Conservation (phyloP, 2,329 filamentous ascomycete species). For the Penicillium psychrosexuale region DNA sequence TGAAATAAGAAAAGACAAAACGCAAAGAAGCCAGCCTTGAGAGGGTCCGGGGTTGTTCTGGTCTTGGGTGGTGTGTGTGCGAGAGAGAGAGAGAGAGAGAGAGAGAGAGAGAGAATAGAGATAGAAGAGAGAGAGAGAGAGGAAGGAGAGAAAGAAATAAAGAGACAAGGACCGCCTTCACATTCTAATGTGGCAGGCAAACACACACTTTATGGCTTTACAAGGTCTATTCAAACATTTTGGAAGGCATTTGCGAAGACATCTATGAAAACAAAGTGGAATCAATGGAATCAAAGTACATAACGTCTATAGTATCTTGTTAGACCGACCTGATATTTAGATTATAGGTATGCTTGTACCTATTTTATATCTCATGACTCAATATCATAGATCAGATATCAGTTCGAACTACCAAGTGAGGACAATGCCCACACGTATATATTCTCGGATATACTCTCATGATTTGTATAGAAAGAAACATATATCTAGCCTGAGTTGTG, state of each 20-base stretch:
- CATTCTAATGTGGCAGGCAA: no score
- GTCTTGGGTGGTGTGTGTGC: neutral
- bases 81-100: neutral
- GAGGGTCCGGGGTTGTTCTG: neutral
- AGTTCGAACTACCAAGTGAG: constrained; percentile 43
- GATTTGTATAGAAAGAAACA: constrained; percentile 17
- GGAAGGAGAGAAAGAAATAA: no score
- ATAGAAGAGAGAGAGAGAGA: neutral
- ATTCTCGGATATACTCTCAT: constrained; percentile 34
- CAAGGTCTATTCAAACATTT: no score
- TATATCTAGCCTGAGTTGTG: constrained; percentile 13
- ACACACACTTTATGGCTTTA: no score
- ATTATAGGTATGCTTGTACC: no score
- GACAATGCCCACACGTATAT: constrained; percentile 45
- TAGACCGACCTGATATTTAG: no score
- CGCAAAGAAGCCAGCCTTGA: neutral
- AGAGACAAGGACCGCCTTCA: no score
- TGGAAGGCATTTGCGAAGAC: no score
- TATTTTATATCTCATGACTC: constrained; percentile 37
- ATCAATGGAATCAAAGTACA: no score
- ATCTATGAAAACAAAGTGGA: no score
- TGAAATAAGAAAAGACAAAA: neutral
- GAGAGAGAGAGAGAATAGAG: neutral
- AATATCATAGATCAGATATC: constrained; percentile 58
- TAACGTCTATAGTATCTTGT: no score